Evolutionary conservation across 306 rosid genomes (phyloP).

Genomic region (Astragalus membranaceus): DNA sequence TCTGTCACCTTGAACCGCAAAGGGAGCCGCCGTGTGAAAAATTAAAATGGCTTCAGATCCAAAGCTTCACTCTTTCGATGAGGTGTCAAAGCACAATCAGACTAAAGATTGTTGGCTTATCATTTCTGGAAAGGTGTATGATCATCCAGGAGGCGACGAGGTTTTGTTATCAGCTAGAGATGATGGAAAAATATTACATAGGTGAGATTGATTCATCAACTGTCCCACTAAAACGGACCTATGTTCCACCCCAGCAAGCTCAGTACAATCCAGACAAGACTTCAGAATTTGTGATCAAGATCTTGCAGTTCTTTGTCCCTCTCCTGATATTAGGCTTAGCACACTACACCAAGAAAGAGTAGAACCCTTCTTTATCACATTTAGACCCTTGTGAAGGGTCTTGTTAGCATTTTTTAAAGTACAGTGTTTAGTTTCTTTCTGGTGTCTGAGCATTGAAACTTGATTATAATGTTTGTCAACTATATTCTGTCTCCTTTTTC

Average conservation of each 20-base stretch:
- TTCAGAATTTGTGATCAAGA: conserved; percentile 69
- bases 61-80: conserved; percentile 53
- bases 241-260: conserved; percentile 52
- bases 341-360: conserved; percentile 85
- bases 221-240: conserved; percentile 46
- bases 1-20: no score
- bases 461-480: no score
- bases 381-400: conserved; percentile 20
- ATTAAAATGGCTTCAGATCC: conserved; percentile 65
- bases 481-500: neutral
- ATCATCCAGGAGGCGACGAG: conserved; percentile 97
- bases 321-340: conserved; percentile 85
- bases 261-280: conserved; percentile 61
- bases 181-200: conserved; percentile 80
- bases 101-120: no score
- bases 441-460: conserved; percentile 20
- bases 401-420: conserved; percentile 20
- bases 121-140: no score
- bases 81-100: conserved; percentile 64
- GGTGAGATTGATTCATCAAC: conserved; percentile 79
- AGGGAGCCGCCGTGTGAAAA: conserved; percentile 1
- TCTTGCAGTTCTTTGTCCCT: conserved; percentile 84
- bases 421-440: conserved; percentile 26
- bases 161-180: conserved; percentile 73
- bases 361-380: neutral